Evolutionary conservation across 208 protist species (phyloP).

Genomic region (Trypanosoma scelopori): DNA sequence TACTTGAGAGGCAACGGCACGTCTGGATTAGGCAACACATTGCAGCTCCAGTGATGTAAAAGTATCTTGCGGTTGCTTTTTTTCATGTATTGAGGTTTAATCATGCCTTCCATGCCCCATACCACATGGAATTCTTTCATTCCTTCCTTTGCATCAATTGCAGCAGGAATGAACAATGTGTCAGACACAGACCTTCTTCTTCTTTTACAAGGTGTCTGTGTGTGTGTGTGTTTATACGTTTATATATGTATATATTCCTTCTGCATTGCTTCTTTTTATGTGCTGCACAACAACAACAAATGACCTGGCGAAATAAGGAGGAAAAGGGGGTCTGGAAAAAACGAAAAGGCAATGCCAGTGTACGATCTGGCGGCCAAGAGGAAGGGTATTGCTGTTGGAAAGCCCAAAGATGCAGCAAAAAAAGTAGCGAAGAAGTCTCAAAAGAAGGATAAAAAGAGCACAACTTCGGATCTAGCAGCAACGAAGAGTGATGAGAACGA

Average conservation of each 20-base stretch:
- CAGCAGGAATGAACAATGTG: too few species aligned
- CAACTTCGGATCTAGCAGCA: background rate
- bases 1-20: conserved; percentile 85
- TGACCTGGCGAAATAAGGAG: background rate
- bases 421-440: background rate
- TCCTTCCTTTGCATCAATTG: background rate
- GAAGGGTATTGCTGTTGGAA: conserved; percentile 29
- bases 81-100: conserved; percentile 12
- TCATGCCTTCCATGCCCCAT: background rate
- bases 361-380: conserved; percentile 66
- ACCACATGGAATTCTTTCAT: background rate
- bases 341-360: conserved; percentile 46
- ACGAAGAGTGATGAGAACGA: conserved; percentile 1
- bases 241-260: background rate
- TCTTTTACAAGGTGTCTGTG: background rate
- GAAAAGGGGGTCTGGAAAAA: background rate
- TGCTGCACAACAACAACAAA: background rate
- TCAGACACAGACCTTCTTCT: background rate
- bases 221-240: too few species aligned
- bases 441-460: conserved; percentile 13
- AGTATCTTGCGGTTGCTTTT: background rate
- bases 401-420: background rate
- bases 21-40: conserved; percentile 35
- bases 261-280: background rate
- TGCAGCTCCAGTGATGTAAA: conserved; percentile 25